A percentile compares a stretch with the other conserved stretches of the same genome.
Conservation (phyloP, 1,284 basidiomycete genomes). For the Pseudozyma tsukubaensis region DNA sequence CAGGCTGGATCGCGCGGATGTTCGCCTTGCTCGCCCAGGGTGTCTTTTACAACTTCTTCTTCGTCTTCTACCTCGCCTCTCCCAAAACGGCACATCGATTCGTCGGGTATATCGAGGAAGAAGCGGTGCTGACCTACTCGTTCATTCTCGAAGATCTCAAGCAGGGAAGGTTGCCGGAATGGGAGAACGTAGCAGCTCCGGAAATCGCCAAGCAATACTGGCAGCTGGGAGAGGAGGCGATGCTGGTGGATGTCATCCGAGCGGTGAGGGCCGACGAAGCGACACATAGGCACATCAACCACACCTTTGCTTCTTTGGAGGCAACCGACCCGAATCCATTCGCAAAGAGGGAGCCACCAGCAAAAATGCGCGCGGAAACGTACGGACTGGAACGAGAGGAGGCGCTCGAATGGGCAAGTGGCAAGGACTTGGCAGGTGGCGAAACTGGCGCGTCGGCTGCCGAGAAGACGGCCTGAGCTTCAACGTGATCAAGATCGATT, state of each 20-base stretch:
- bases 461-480: slow-evolving; percentile 33
- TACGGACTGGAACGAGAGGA: slow-evolving; percentile 56
- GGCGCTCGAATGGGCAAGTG: slow-evolving; percentile 48
- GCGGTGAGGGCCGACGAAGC: slow-evolving; percentile 91
- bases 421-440: slow-evolving; percentile 11
- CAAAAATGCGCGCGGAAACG: slow-evolving; percentile 40
- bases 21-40: slow-evolving; percentile 75
- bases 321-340: slow-evolving; percentile 55
- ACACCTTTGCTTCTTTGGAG: slow-evolving; percentile 55
- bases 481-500: too few species aligned
- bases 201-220: slow-evolving; percentile 89
- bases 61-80: slow-evolving; percentile 80
- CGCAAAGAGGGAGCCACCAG: slow-evolving; percentile 40
- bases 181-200: slow-evolving; percentile 79
- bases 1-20: slow-evolving; percentile 34
- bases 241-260: slow-evolving; percentile 85
- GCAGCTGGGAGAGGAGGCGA: slow-evolving; percentile 79
- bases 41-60: slow-evolving; percentile 67
- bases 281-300: slow-evolving; percentile 59
- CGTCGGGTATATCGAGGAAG: slow-evolving; percentile 93
- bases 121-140: slow-evolving; percentile 80
- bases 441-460: slow-evolving; percentile 12
- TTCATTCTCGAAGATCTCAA: slow-evolving; percentile 85
- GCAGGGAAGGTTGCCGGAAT: slow-evolving; percentile 86
- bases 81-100: slow-evolving; percentile 90